A percentile compares a stretch with the other conserved stretches of the same genome.
These are phyloP conservation scores for Neohortaea acidophila DNA, from an alignment of 495 filamentous ascomycete genomes.

Conservation along the genomic window DNA sequence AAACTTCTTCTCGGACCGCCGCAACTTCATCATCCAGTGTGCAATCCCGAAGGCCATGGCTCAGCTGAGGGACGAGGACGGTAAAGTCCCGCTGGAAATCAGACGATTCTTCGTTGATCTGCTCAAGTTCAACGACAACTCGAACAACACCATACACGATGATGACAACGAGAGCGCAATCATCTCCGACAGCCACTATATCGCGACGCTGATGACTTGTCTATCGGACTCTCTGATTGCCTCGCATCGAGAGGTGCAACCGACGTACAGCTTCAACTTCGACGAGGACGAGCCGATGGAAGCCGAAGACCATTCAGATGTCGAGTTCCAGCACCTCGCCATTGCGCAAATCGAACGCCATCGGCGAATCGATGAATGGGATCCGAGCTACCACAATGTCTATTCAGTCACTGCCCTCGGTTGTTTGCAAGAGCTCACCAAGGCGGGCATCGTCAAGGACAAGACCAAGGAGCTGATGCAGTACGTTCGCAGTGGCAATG, in stretches of 20 bases:
- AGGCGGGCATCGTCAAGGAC: slow-evolving; percentile 47
- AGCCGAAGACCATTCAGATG: slow-evolving; percentile 22
- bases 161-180: slow-evolving; percentile 17
- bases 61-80: slow-evolving; percentile 55
- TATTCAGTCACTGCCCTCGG: slow-evolving; percentile 69
- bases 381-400: slow-evolving; percentile 77
- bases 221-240: slow-evolving; percentile 58
- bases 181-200: slow-evolving; percentile 76
- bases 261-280: slow-evolving; percentile 31
- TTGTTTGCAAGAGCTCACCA: slow-evolving; percentile 60
- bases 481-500: slow-evolving; percentile 63
- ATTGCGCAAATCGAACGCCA: slow-evolving; percentile 80
- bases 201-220: slow-evolving; percentile 64
- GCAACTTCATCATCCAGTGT: slow-evolving; percentile 64
- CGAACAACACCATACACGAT: slow-evolving; percentile 47
- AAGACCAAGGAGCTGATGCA: slow-evolving; percentile 57
- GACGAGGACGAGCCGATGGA: slow-evolving; percentile 30
- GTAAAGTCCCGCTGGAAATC: slow-evolving; percentile 57
- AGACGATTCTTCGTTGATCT: slow-evolving; percentile 74
- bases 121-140: slow-evolving; percentile 85
- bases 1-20: slow-evolving; percentile 80
- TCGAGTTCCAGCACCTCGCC: slow-evolving; percentile 48
- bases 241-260: slow-evolving; percentile 12
- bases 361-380: slow-evolving; percentile 87
- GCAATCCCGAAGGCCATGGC: slow-evolving; percentile 68